Base-by-base conservation (phyloP, 495 filamentous ascomycete species). In the Penicillium egyptiacum region DNA sequence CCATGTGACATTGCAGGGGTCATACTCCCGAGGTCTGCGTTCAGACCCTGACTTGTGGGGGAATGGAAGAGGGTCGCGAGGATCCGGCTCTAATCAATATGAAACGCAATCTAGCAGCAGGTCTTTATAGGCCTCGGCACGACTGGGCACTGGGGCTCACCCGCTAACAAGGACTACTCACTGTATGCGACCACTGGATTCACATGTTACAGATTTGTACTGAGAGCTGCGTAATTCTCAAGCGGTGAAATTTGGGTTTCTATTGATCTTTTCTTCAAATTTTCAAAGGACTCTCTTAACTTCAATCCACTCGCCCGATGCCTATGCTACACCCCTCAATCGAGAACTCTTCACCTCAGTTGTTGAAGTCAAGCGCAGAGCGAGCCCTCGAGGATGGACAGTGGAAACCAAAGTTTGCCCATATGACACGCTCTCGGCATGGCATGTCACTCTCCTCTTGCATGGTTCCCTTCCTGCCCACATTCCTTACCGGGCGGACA, bases 401-500 rank as follows among this genome's bases (percentile, higher is more conserved):
- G 41, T 44, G 43, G 43, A 45, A 45, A 26, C 43, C 43, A 45
- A 17, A 44, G 20, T 26, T 45, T 25, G 43, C 22, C 43, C 22
- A 45, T 45, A 45, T 26, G 22, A 45, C 43, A 26, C 43, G 43
- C 43, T 45, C 43, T 45, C 43, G 43, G 20, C 43, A 45, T 45
- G 20, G 43, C 4, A 45, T 26, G 12, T 45, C 43, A 45, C 43
- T 45, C 22, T n/a, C 41, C 20, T 44, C 43, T 45, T 45, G 22
- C 12, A 39, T 50, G 47, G 47, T 23, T 50, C 48, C 48, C 22
- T 50, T 31, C 30, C 30, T 50, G 22, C 48, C 30, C 30, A 50
- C 22, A 35, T 11, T 49, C 23, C 30, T 50, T 37, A 39, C 48
- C 25, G 30, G 30, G 76, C 63, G 42, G 71, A 68, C 55, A 77